phyloP scores from a whole-genome alignment of 2,329 filamentous ascomycete species.

The Pezicula rhizophila region DNA sequence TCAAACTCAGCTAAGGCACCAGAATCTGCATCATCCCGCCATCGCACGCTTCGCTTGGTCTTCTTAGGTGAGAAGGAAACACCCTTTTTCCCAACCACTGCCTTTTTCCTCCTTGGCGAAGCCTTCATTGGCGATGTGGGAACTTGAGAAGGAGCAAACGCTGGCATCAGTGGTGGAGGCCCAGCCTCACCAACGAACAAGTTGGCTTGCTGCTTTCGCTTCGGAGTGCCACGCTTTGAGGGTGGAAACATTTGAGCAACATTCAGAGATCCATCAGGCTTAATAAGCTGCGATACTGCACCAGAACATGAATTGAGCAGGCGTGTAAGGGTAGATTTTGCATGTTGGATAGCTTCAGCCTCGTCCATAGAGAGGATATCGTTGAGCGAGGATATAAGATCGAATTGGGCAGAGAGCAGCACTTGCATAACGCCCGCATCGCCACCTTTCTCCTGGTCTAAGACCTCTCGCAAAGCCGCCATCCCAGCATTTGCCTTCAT shows the following conservation, averaged over 20 bases:
- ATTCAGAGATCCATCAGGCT: conserved; percentile 68
- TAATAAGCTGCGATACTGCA: conserved; percentile 77
- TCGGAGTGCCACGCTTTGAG: conserved; percentile 67
- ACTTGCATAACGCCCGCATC: conserved; percentile 76
- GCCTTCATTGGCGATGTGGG: conserved; percentile 62
- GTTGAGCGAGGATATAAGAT: conserved; percentile 77
- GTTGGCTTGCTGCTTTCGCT: conserved; percentile 54
- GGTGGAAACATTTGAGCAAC: conserved; percentile 63
- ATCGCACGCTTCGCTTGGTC: conserved; percentile 76
- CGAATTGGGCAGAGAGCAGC: conserved; percentile 84
- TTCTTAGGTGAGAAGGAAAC: conserved; percentile 80
- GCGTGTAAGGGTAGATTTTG: conserved; percentile 69
- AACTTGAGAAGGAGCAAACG: conserved; percentile 28
- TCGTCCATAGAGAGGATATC: conserved; percentile 79
- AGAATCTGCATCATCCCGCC: conserved; percentile 86
- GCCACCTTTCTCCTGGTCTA: conserved; percentile 77
- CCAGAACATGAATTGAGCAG: conserved; percentile 72
- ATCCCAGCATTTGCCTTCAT: conserved; percentile 77
- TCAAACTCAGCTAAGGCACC: conserved; percentile 86
- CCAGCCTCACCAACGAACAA: conserved; percentile 19
- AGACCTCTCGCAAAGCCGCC: conserved; percentile 68
- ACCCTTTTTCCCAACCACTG: conserved; percentile 58
- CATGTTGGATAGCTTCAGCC: conserved; percentile 73
- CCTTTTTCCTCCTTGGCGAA: conserved; percentile 76
- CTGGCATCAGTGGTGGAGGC: conserved; percentile 30